Conservation (phyloP, 495 filamentous ascomycete genomes). For the Penicillium coprophilum region DNA sequence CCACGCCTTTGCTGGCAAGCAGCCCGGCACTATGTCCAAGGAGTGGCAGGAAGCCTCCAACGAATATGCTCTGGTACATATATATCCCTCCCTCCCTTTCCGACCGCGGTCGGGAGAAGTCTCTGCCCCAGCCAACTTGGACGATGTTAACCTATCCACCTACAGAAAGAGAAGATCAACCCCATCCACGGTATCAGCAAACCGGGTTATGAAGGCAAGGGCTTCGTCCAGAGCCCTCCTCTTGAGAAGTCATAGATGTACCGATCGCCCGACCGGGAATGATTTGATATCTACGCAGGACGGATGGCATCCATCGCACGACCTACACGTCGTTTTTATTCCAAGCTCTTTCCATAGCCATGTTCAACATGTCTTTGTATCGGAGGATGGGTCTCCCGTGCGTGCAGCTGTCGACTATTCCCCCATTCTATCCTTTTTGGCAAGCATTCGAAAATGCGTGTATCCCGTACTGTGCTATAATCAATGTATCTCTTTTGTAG, state of each 20-base stretch:
- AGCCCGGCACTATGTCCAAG: constrained; percentile 86
- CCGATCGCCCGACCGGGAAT: constrained; percentile 25
- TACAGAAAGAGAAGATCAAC: constrained; percentile 79
- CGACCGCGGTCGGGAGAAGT: constrained; percentile 8
- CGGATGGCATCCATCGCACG: constrained; percentile 9
- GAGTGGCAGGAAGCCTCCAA: constrained; percentile 92
- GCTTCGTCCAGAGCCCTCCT: constrained; percentile 73
- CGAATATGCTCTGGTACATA: constrained; percentile 81
- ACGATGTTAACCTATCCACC: constrained; percentile 20
- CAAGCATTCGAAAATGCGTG: constrained; percentile 44
- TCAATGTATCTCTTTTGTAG: constrained; percentile 53
- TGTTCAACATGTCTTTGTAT: constrained; percentile 11
- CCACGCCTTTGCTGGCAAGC: constrained; percentile 62
- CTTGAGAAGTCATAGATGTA: constrained; percentile 41
- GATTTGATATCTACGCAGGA: constrained; percentile 22
- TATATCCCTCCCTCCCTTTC: constrained; percentile 12
- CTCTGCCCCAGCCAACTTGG: constrained; percentile 5
- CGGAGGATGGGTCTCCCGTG: constrained; percentile 12
- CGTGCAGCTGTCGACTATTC: constrained; percentile 18
- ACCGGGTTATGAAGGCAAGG: constrained; percentile 76
- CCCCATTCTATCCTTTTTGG: constrained; percentile 35
- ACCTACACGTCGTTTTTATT: not conserved
- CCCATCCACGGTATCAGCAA: constrained; percentile 81
- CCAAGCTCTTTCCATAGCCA: constrained; percentile 18
- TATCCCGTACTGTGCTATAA: constrained; percentile 55